Evolutionary conservation across 805 yeast genomes (phyloP).

Genomic region (Candida taoyuanica): DNA sequence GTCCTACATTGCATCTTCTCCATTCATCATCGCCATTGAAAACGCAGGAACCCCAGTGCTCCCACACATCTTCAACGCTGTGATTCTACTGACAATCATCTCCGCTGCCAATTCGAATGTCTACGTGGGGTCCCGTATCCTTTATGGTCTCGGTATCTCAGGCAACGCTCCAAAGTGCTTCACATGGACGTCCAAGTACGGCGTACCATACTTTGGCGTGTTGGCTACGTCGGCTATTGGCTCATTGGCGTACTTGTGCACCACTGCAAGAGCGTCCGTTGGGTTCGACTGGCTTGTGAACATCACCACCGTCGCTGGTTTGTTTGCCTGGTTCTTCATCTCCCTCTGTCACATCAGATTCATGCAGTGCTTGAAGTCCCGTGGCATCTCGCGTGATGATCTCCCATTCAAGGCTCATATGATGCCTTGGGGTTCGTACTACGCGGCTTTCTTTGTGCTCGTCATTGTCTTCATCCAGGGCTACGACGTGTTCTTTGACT

Average conservation of each 20-base stretch:
- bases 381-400: constrained; percentile 62
- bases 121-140: constrained; percentile 66
- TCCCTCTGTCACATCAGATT: constrained; percentile 67
- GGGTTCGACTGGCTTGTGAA: constrained; percentile 72
- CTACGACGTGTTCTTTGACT: constrained; percentile 53
- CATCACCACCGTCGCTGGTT: constrained; percentile 71
- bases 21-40: constrained; percentile 66
- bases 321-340: constrained; percentile 68
- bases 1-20: constrained; percentile 50
- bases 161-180: constrained; percentile 56
- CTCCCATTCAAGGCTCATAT: constrained; percentile 69
- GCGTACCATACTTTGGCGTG: constrained; percentile 62
- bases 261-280: constrained; percentile 44
- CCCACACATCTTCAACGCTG: constrained; percentile 70
- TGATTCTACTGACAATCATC: constrained; percentile 57
- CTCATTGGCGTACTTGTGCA: constrained; percentile 54
- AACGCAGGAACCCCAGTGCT: constrained; percentile 63
- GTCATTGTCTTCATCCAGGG: constrained; percentile 71
- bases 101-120: constrained; percentile 78
- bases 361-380: constrained; percentile 56
- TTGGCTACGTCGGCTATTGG: constrained; percentile 56
- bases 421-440: constrained; percentile 67
- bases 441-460: constrained; percentile 50
- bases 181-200: constrained; percentile 44
- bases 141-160: constrained; percentile 58